Percentiles rank a stretch among this genome's conserved stretches.
Conservation (phyloP, 345 rosid species). For the Alliaria petiolata region DNA sequence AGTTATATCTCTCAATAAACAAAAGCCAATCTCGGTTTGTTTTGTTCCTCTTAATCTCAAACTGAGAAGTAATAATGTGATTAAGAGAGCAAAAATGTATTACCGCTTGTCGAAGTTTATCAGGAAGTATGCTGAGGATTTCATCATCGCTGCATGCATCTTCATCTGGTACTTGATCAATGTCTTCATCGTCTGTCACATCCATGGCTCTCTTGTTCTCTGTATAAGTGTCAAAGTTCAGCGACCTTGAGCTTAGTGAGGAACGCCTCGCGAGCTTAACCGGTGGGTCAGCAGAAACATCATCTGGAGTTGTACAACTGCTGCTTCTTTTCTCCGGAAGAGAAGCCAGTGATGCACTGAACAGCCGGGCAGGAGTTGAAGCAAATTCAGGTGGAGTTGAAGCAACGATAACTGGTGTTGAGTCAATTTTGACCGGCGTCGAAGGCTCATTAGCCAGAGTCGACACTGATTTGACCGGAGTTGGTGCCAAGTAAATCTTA, state of each 20-base stretch:
- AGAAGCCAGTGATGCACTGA: conserved; percentile 43
- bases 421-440: conserved; percentile 29
- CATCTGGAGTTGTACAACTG: conserved; percentile 45
- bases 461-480: conserved; percentile 24
- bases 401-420: conserved; percentile 30
- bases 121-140: conserved; percentile 49
- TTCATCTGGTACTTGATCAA: conserved; percentile 14
- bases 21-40: no score
- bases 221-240: conserved; percentile 53
- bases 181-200: conserved; percentile 16
- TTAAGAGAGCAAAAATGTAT: no score
- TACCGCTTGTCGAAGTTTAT: conserved; percentile 51
- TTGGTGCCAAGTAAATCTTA: not conserved
- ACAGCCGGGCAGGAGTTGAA: conserved; percentile 50
- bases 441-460: not conserved
- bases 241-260: conserved; percentile 34
- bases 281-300: conserved; percentile 35
- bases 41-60: no score
- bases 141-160: conserved; percentile 43
- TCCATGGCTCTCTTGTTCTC: conserved; percentile 27
- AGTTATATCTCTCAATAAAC: not conserved
- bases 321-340: conserved; percentile 48
- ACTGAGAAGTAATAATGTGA: no score
- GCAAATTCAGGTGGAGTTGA: conserved; percentile 62
- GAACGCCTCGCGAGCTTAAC: conserved; percentile 60